Percentiles rank a stretch among this genome's conserved stretches.
phyloP scores from a whole-genome alignment of 75 land plant genomes.

The Adiantum capillusveneris region DNA sequence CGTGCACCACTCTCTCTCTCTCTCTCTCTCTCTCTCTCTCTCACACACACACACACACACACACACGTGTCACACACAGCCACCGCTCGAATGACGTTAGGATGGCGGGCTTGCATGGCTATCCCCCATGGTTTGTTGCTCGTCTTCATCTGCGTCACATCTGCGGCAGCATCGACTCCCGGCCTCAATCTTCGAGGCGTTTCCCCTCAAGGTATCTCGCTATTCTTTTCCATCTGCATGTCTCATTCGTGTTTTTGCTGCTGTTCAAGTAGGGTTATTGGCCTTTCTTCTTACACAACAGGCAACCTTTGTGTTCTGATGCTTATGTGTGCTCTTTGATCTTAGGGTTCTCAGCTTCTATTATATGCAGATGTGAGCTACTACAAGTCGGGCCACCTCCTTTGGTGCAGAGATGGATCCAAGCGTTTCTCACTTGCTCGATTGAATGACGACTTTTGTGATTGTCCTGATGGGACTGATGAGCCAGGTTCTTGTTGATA shows the following conservation, averaged over 20 bases:
- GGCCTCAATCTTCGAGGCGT: constrained; percentile 2
- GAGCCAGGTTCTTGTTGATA: constrained; percentile 66
- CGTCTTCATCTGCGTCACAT: not conserved
- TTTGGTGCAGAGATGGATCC: constrained; percentile 80
- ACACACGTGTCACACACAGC: too few species aligned
- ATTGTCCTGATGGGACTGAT: constrained; percentile 88
- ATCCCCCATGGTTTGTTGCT: too few species aligned
- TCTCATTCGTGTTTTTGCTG: not conserved
- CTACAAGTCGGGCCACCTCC: constrained; percentile 19
- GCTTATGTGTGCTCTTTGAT: too few species aligned
- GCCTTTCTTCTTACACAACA: not conserved
- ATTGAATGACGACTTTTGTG: constrained; percentile 83
- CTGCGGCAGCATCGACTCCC: not conserved
- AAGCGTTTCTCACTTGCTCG: constrained; percentile 50
- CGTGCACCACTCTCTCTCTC: too few species aligned
- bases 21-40: too few species aligned
- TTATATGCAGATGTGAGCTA: constrained; percentile 53
- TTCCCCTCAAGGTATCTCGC: not conserved
- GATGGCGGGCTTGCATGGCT: too few species aligned
- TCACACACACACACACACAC: too few species aligned
- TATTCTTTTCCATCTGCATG: not conserved
- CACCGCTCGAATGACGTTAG: too few species aligned
- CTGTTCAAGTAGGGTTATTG: not conserved
- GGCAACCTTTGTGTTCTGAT: not conserved
- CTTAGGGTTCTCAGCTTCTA: not conserved